Base-by-base conservation (phyloP, 371 early-diverging fungal genomes). In the Batkoa obscura region DNA sequence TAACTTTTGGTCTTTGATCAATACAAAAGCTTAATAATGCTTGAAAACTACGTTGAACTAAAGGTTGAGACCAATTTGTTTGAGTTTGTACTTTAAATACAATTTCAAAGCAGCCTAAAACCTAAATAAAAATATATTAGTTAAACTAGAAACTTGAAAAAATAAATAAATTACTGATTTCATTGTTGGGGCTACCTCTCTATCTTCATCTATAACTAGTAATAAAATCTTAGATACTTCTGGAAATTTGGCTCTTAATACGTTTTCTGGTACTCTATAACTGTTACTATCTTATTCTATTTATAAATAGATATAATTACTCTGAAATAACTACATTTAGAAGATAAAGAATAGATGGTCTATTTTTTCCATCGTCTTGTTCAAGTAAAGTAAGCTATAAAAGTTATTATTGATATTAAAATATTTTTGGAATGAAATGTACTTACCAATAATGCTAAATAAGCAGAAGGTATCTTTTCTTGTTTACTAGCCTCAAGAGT, bases 1-100 rank as follows among this genome's bases (percentile, higher is more conserved):
- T 77, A 43, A 92, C 85, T 75, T 93, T 92, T 45, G 93, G 90
- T 39, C 91, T 76, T 41, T 75, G 73, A 62, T 94, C 92, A 5
- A 84, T 73, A 37, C 83, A 76, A 53, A 87, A 72, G 37, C 80
- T 65, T 34, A 94, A 70, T 43, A 95, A 66, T 34, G 77, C 66
- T 58, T 83, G 81, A 60, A 79, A 80, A 1, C 79, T 73, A 59
- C 81, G 78, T 62, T 82, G 78, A 1, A 75, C 70, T 15, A 71
- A 66, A 52, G 74, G 76, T 66, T 75, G 77, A 17, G 62, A 61
- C 94, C 94, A 94, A 36, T 74, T 68, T 3, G 71, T 66, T 30
- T 68, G 72, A 59, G 92, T 93, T 66, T 86, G 90, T 2, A 79
- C 79, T 15, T 72, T 69, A 60, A 94, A 70, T n/a, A 91, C 66